phyloP scores from a whole-genome alignment of 306 rosid species.

The Hylodesmum podocarpum region DNA sequence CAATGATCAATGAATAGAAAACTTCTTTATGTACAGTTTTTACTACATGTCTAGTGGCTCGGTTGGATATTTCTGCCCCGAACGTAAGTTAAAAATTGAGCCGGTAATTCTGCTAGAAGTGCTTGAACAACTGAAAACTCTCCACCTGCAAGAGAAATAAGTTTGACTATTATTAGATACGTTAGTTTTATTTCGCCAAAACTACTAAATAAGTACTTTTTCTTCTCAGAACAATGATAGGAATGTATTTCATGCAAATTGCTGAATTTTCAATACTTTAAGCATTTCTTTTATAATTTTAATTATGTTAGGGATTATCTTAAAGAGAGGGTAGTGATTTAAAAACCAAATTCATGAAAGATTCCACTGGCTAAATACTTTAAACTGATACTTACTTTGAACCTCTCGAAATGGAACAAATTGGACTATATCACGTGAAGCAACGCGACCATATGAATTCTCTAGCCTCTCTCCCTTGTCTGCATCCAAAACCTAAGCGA shows the following conservation, averaged over 20 bases:
- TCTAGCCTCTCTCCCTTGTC: conserved; percentile 84
- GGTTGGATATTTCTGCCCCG: conserved; percentile 75
- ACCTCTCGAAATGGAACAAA: conserved; percentile 77
- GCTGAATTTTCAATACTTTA: too few species aligned
- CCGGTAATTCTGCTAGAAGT: conserved; percentile 77
- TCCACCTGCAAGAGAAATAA: conserved; percentile 53
- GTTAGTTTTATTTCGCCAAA: conserved; percentile 7
- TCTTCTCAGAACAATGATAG: background rate
- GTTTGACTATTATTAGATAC: background rate
- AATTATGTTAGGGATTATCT: too few species aligned
- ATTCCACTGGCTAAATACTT: too few species aligned
- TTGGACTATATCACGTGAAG: conserved; percentile 82
- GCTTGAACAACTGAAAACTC: conserved; percentile 76
- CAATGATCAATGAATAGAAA: conserved; percentile 13
- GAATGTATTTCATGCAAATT: too few species aligned
- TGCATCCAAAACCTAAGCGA: conserved; percentile 65
- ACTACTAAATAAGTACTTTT: background rate
- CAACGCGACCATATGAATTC: conserved; percentile 69
- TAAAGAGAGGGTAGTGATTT: too few species aligned
- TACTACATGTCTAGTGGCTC: conserved; percentile 36
- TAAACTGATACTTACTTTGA: conserved; percentile 52
- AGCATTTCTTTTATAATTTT: too few species aligned
- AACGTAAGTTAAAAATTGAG: conserved; percentile 75
- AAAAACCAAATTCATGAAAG: too few species aligned
- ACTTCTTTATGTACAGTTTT: conserved; percentile 36